These are phyloP conservation scores for Fusarium sulawesiense DNA, from an alignment of 2,329 filamentous ascomycete species.

Conservation along the genomic window DNA sequence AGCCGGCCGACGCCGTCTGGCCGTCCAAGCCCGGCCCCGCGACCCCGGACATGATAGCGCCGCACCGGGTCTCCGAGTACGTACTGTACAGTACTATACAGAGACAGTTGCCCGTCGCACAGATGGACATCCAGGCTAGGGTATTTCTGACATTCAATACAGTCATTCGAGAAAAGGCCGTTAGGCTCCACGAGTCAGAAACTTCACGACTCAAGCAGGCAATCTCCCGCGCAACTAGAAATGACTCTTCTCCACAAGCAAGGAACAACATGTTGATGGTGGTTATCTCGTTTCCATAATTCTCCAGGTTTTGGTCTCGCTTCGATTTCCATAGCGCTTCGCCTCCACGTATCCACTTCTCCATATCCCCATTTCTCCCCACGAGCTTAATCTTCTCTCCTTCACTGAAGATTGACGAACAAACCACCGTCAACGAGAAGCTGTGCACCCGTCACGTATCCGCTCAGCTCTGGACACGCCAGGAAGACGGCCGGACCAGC, in stretches of 20 bases:
- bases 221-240: slow-evolving; percentile 1
- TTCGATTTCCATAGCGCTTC: slow-evolving; percentile 6
- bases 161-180: slow-evolving; percentile 14
- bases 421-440: slow-evolving; percentile 87
- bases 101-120: slow-evolving; percentile 3
- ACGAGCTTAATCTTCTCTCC: slow-evolving; percentile 35
- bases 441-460: slow-evolving; percentile 85
- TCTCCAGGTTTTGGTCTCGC: slow-evolving; percentile 19
- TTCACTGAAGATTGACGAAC: slow-evolving; percentile 87
- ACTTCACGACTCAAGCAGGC: slow-evolving; percentile 10
- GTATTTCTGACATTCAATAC: slow-evolving; percentile 11
- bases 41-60: slow-evolving; percentile 13
- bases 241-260: slow-evolving; percentile 25
- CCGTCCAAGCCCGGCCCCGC: slow-evolving; percentile 35
- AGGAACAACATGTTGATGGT: background rate
- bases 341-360: slow-evolving; percentile 26
- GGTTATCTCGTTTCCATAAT: slow-evolving; percentile 3
- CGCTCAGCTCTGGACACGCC: slow-evolving; percentile 80
- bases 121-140: background rate
- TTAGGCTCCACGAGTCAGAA: slow-evolving; percentile 32
- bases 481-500: slow-evolving; percentile 88
- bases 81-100: background rate
- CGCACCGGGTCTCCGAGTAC: slow-evolving; percentile 28
- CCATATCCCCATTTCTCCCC: slow-evolving; percentile 30
- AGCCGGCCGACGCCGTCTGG: slow-evolving; percentile 23